Conservation (phyloP, 73 alveolate species). For the Tetrahymena borealis region DNA sequence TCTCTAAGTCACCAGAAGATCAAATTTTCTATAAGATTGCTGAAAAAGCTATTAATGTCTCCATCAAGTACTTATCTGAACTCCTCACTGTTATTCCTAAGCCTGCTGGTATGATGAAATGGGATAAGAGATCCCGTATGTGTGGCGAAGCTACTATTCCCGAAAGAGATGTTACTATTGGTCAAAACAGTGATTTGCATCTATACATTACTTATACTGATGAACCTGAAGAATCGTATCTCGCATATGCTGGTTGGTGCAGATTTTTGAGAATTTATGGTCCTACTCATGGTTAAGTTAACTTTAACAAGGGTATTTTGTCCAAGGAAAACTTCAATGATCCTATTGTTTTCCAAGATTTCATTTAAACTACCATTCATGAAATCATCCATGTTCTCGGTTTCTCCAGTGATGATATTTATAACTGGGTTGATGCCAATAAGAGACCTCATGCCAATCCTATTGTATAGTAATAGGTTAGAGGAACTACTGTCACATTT, state of each 20-base stretch:
- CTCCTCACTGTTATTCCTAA: not conserved
- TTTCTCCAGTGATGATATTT: not conserved
- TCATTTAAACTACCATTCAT: not conserved
- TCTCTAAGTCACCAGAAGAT: not conserved
- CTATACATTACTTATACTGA: not conserved
- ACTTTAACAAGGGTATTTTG: not conserved
- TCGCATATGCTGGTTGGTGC: not conserved
- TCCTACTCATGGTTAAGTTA: not conserved
- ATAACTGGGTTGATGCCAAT: not conserved
- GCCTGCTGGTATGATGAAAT: not conserved
- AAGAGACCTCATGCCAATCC: not conserved
- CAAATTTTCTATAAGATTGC: not conserved
- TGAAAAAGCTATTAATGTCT: not conserved
- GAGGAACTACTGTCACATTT: not conserved
- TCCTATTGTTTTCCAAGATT: not conserved
- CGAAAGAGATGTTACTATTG: not conserved
- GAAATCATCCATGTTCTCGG: not conserved
- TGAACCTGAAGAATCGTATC: not conserved
- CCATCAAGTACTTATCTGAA: not conserved
- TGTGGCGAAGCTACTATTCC: not conserved
- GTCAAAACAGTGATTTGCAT: not conserved
- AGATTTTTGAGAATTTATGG: not conserved
- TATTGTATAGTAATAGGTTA: not conserved
- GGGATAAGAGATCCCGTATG: not conserved
- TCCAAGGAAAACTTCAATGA: not conserved